These are phyloP conservation scores for Monilinia fructigena DNA, from an alignment of 2,329 filamentous ascomycete species.

Conservation along the genomic window DNA sequence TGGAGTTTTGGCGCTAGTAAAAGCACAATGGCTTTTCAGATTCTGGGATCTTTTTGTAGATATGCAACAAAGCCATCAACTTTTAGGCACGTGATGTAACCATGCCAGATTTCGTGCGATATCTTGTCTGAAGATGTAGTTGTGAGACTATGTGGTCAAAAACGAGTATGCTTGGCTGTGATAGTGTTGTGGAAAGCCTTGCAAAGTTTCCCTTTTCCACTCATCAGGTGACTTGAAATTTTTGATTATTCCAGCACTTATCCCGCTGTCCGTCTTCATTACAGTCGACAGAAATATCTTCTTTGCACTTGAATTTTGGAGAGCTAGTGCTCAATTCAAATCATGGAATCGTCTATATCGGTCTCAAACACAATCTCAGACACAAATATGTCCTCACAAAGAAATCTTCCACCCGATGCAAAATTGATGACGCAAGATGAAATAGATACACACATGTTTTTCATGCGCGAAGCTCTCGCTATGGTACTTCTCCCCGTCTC, in stretches of 20 bases:
- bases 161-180: neutral
- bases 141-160: neutral
- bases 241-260: neutral
- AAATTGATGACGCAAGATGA: conserved; percentile 27
- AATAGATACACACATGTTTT: conserved; percentile 50
- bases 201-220: neutral
- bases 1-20: too few relatives aligned
- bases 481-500: conserved; percentile 59
- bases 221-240: conserved; percentile 7
- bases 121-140: too few relatives aligned
- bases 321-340: neutral
- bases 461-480: conserved; percentile 81
- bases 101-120: too few relatives aligned
- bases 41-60: too few relatives aligned
- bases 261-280: neutral
- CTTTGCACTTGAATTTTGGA: neutral
- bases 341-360: neutral
- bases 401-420: conserved; percentile 12
- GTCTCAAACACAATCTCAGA: neutral
- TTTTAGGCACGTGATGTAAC: too few relatives aligned
- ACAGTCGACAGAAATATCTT: neutral
- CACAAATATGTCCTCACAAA: neutral
- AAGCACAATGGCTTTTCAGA: too few relatives aligned
- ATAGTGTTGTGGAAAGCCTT: neutral
- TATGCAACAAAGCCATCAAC: too few relatives aligned